Base-by-base conservation (phyloP, 78 protist genomes). In the Guillardia theta region DNA sequence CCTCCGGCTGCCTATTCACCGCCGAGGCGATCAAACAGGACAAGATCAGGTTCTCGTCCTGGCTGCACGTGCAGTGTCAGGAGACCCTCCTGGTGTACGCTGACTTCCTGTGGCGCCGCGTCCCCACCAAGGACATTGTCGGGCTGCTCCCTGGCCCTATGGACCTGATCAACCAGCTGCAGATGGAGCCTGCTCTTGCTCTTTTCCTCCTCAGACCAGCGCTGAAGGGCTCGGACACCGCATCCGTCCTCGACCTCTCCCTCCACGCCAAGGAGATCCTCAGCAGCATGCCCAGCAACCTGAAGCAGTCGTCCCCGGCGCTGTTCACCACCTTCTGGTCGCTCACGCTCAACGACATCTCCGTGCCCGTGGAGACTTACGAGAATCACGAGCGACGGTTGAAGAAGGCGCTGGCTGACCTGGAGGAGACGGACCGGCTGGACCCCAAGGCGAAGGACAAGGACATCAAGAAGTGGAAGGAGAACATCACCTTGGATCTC, bases 341-440 rank as follows among this genome's bases (percentile, higher is more conserved):
- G 39, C 95, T 90, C 33, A 33, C 83, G 88, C 95, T 90, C n/a
- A 48, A 70, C 50, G 95, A 94, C 93, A 83, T 94, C 47, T 33
- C 0, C 18, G 53, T 77, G 46, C 95, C 95, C 21, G 0, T 1
- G 27, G 93, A 36, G 36, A 10, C 62, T 22, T 94, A 90, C 54
- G 64, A 33, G 46, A 37, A 24, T 8, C 90, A 64, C 36, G 76
- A 76, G n/a, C n/a, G 44, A 27, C 48, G 87, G 83, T 39, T 54
- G 21, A 64, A 70, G 22, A 15, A 70, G 53, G 77, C 62, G 94
- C 36, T 92, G 46, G 48, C n/a, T 18, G 94, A 62, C 48, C 10
- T 19, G 36, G 44, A 33, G 36, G 83, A 92, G 48, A 37, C 45
- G 10, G 83, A 70, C 45, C 83, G 83, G 10, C 27, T 70, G n/a